Base-by-base conservation (phyloP, 2,329 filamentous ascomycete genomes). In the Macrophomina pseudophaseolina region DNA sequence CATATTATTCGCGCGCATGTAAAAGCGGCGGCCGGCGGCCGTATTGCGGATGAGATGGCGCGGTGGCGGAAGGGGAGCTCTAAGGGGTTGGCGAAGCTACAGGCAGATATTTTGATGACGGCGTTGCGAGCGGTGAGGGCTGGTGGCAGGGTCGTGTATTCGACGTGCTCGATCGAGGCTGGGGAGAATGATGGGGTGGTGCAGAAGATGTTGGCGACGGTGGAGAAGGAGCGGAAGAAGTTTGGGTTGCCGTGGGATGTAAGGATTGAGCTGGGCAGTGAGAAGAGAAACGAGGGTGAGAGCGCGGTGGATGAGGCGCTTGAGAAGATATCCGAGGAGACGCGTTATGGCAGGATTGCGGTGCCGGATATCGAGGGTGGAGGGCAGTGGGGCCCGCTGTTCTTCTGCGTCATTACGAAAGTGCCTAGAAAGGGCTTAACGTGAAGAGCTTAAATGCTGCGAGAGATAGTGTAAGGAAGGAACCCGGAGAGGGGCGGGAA, bases 111-210 rank as follows among this genome's bases (percentile, higher is more conserved):
- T 8, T 16, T 58, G 40, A 53, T 65, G 18, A 59, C 51, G 38
- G 54, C 51, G 51, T 18, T 81, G 44, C 70, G 70, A 38, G 77
- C 75, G 9, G 76, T 75, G 2, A 74, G 71, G 30, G 64, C 75
- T 1, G 79, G 78, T 16, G 80, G 78, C 1, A 73, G 67, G 1
- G 74, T 81, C 6, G 70, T 81, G 46, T 81, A 81, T 66, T 78
- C 78, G 7, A 81, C 80, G 0, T 80, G 79, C 65, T 80, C 80
- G 12, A 71, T 81, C 11, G 77, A 79, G 66, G 68, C 66, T 4
- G 76, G 74, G 0, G 80, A 81, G 74, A 81, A 81, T 44, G 79
- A 81, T 64, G 75, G 74, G 12, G 80, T 81, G 12, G 67, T 81
- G 2, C 77, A 78, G 65, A 77, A 74, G 64, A 73, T 73, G 42